These are phyloP conservation scores for Verbena officinalis DNA, from an alignment of 257 asterid species.

Conservation along the genomic window DNA sequence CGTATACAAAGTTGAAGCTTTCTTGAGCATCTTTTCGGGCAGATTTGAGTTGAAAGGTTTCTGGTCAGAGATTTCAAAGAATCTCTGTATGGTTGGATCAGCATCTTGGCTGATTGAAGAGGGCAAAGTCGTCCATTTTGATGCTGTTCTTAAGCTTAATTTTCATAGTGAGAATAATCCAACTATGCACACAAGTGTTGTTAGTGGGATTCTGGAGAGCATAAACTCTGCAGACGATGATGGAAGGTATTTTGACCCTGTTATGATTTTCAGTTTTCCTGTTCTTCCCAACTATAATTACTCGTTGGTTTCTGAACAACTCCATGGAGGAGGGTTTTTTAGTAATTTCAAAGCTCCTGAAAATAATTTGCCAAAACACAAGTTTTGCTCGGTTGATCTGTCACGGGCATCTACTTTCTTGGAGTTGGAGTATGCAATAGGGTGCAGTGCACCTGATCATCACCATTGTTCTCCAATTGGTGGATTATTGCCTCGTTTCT, in stretches of 20 bases:
- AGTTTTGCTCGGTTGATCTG: constrained; percentile 36
- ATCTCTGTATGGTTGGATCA: constrained; percentile 66
- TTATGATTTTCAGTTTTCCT: constrained; percentile 49
- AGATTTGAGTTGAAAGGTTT: constrained; percentile 38
- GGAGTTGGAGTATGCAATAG: constrained; percentile 43
- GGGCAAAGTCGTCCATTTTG: constrained; percentile 36
- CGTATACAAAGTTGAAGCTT: constrained; percentile 46
- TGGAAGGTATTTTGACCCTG: constrained; percentile 49
- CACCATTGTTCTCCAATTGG: constrained; percentile 39
- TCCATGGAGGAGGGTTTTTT: constrained; percentile 12
- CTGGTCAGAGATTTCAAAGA: constrained; percentile 55
- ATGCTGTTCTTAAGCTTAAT: constrained; percentile 51
- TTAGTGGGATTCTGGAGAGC: constrained; percentile 53
- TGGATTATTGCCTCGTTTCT: constrained; percentile 40
- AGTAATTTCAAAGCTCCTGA: constrained; percentile 7
- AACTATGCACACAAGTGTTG: constrained; percentile 38
- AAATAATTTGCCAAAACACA: constrained; percentile 17
- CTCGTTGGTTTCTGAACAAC: constrained; percentile 36
- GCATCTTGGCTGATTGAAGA: constrained; percentile 29
- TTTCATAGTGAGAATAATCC: constrained; percentile 34
- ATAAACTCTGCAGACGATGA: constrained; percentile 22
- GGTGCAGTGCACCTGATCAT: constrained; percentile 26
- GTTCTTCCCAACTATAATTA: constrained; percentile 34
- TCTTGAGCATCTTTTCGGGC: constrained; percentile 34
- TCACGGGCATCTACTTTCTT: constrained; percentile 9